A percentile compares a stretch with the other conserved stretches of the same genome.
phyloP scores from a whole-genome alignment of 495 filamentous ascomycete genomes.

The Trichoderma parareesei region DNA sequence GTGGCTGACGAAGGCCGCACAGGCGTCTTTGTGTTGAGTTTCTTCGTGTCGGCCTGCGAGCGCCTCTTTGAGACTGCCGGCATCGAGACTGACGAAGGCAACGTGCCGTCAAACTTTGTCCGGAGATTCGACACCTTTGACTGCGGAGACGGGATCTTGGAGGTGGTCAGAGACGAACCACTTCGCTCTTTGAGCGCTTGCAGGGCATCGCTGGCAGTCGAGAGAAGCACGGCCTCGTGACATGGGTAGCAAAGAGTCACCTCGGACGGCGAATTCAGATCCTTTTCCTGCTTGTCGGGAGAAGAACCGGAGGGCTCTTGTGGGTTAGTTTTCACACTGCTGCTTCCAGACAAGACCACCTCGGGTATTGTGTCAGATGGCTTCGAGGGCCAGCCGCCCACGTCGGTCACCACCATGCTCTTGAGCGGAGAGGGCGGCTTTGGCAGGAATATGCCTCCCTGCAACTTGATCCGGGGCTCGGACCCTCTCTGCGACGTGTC shows the following conservation, averaged over 20 bases:
- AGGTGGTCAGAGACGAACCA: background rate
- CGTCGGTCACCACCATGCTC: background rate
- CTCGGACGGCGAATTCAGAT: background rate
- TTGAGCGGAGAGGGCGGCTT: conserved; percentile 1
- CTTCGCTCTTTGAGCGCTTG: background rate
- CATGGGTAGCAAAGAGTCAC: background rate
- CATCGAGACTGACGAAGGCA: conserved; percentile 5
- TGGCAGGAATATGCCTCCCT: background rate
- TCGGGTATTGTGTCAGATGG: background rate
- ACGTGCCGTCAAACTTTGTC: background rate
- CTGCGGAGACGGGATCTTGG: background rate
- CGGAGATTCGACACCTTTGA: conserved; percentile 2
- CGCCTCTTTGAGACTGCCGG: conserved; percentile 1
- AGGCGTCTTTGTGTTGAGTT: background rate
- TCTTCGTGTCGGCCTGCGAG: background rate
- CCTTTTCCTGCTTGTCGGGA: background rate
- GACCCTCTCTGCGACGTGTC: background rate
- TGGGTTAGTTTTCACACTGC: background rate
- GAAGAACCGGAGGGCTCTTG: background rate
- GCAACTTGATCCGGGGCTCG: background rate
- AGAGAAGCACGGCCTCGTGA: background rate
- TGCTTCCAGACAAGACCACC: background rate
- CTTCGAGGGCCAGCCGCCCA: background rate
- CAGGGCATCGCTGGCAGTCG: background rate
- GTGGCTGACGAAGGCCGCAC: background rate